phyloP scores from a whole-genome alignment of 1,284 basidiomycete genomes.

The Xerocomus amazonicus region DNA sequence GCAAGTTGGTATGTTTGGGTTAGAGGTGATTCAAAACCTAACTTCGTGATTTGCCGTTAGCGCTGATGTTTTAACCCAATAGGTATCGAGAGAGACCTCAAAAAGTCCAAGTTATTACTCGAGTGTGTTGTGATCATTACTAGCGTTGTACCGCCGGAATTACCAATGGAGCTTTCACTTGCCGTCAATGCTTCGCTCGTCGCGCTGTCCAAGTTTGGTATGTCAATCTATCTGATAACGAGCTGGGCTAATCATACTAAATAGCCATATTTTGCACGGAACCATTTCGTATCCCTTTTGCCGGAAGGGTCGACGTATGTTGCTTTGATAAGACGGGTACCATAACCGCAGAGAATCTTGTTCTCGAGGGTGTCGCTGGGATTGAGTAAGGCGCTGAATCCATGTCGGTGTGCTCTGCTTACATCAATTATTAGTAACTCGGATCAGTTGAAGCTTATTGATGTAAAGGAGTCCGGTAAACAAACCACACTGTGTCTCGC shows the following conservation, averaged over 20 bases:
- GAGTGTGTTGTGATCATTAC: slow-evolving; percentile 95
- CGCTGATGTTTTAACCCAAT: slow-evolving; percentile 5
- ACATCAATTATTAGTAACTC: slow-evolving; percentile 39
- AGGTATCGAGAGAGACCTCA: slow-evolving; percentile 84
- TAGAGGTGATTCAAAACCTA: slow-evolving; percentile 60
- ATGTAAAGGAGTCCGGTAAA: slow-evolving; percentile 71
- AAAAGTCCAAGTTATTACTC: slow-evolving; percentile 88
- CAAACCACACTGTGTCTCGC: slow-evolving; percentile 89
- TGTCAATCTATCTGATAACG: slow-evolving; percentile 13
- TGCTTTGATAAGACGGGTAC: slow-evolving; percentile 99
- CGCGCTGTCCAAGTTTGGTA: slow-evolving; percentile 88
- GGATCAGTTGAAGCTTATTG: slow-evolving; percentile 66
- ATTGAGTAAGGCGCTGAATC: slow-evolving; percentile 59
- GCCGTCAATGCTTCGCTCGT: slow-evolving; percentile 94
- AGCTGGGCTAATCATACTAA: background rate
- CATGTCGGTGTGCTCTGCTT: slow-evolving; percentile 4
- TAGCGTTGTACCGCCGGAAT: slow-evolving; percentile 91
- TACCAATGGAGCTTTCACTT: slow-evolving; percentile 94
- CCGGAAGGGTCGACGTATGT: slow-evolving; percentile 92
- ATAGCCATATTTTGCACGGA: slow-evolving; percentile 96
- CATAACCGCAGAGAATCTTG: slow-evolving; percentile 92
- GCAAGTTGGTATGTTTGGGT: slow-evolving; percentile 97
- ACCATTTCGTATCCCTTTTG: slow-evolving; percentile 92
- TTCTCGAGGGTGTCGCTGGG: slow-evolving; percentile 88
- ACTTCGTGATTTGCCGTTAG: background rate